Base-by-base conservation (phyloP, 345 rosid species). In the Diplotaxis tenuifolia region DNA sequence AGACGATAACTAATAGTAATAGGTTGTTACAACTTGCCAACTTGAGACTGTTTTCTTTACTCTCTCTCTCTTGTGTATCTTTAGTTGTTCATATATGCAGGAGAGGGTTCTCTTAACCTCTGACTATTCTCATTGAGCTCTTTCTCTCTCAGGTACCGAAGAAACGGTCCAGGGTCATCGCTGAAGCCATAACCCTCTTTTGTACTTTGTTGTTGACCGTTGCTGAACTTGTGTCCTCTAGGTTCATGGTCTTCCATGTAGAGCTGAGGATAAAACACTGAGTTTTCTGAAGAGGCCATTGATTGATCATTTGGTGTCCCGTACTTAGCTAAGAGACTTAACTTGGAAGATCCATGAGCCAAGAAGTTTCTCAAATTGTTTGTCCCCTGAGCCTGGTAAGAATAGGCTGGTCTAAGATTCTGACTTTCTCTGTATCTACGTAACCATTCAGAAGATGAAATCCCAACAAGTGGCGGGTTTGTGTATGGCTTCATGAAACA, bases 371-470 rank as follows among this genome's bases (percentile, higher is more conserved):
- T 69, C 18, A 79, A 34, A 79, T 68, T 78, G 71, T 65, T 77
- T 47, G 76, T 34, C 62, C 83, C 78, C 42, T 83, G 78, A 42
- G 81, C 65, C 38, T 78, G 81, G 15, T 78, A 71, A 57, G 80
- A 55, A 62, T 77, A 27, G 80, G 82, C 69, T 14, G 73, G 78
- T 52, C 83, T 85, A 75, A 79, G 84, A 77, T 81, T 87, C 25
- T 79, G 83, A 57, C 79, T 88, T 75, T 87, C 93, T 81, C 99
- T 87, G 76, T 89, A 95, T 29, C 89, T 88, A 7, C 93, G 90
- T 66, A 95, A 96, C 99, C 99, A 95, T 80, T 91, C 97, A 0
- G 99, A 88, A 67, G 97, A 91, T 64, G 85, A 82, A 82, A 95
- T 67, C 59, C 86, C 83, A n/a, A 69, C 69, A 59, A 73, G 52